A percentile compares a stretch with the other conserved stretches of the same genome.
Conservation (phyloP, 306 rosid species). For the Vicia villosa region DNA sequence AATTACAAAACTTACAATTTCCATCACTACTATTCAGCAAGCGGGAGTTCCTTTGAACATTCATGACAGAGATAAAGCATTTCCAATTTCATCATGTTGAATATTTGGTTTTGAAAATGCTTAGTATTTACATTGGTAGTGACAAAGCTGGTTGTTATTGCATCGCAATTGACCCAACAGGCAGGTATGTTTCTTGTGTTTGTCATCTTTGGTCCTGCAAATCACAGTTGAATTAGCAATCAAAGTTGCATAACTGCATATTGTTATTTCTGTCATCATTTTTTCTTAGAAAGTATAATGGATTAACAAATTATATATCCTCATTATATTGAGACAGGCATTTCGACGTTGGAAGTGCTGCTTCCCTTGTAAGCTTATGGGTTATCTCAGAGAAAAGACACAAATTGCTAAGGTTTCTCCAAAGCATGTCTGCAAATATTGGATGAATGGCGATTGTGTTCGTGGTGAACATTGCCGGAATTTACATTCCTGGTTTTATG, state of each 20-base stretch:
- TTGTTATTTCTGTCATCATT: conserved; percentile 15
- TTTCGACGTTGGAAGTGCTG: conserved; percentile 97
- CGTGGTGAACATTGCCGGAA: no score
- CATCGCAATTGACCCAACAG: conserved; percentile 92
- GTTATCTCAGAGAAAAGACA: conserved; percentile 87
- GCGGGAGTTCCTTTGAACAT: no score
- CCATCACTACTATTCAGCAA: no score
- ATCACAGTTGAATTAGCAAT: background rate
- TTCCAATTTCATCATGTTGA: no score
- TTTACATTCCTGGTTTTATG: no score
- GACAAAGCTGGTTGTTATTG: conserved; percentile 98
- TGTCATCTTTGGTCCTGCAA: conserved; percentile 12
- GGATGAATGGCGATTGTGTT: no score
- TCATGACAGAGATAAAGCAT: no score
- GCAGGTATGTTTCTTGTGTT: conserved; percentile 60
- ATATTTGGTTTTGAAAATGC: no score
- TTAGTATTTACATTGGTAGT: no score
- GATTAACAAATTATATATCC: conserved; percentile 20
- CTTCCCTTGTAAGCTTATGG: conserved; percentile 96
- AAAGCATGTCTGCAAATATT: no score
- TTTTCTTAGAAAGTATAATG: conserved; percentile 17
- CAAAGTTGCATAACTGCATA: background rate
- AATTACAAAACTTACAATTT: no score
- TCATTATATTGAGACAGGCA: conserved; percentile 50
- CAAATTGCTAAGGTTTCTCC: no score